Percentiles rank a stretch among this genome's conserved stretches.
phyloP scores from a whole-genome alignment of 441 rosid species.

The Dalechampia spathulata region DNA sequence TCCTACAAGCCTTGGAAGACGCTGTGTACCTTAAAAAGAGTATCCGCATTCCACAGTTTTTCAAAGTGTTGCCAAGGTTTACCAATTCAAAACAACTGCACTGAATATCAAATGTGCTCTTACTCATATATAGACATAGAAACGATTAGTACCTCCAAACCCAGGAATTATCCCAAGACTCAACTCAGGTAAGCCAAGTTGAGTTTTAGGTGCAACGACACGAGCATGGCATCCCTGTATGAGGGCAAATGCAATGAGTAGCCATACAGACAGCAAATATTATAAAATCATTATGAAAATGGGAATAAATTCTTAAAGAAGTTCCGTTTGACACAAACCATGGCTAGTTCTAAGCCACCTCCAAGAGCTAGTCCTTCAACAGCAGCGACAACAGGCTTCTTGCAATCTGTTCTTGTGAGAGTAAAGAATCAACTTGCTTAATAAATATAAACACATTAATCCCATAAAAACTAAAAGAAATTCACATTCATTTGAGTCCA shows the following conservation, averaged over 20 bases:
- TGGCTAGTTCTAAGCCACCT: conserved; percentile 89
- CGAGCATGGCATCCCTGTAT: conserved; percentile 91
- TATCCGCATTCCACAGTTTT: conserved; percentile 8
- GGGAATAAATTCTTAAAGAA: not conserved
- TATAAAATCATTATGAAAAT: not conserved
- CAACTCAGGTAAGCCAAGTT: conserved; percentile 86
- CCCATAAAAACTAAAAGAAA: not conserved
- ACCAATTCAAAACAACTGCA: conserved; percentile 6
- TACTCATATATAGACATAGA: too few species aligned
- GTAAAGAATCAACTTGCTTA: conserved; percentile 2
- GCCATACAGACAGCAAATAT: conserved; percentile 2
- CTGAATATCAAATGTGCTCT: too few species aligned
- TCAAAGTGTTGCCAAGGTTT: conserved; percentile 11
- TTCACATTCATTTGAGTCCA: too few species aligned
- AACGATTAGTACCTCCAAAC: conserved; percentile 63
- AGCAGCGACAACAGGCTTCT: conserved; percentile 95
- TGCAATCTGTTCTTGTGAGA: conserved; percentile 42
- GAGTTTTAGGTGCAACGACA: conserved; percentile 72
- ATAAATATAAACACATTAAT: not conserved
- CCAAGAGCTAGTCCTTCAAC: conserved; percentile 96
- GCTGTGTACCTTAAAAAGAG: conserved; percentile 76
- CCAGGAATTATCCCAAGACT: conserved; percentile 94
- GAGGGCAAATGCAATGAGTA: conserved; percentile 6
- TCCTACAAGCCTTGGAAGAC: conserved; percentile 92
- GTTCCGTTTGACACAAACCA: conserved; percentile 41